phyloP scores from a whole-genome alignment of 331 rosid species.

The Rosa hybrid region DNA sequence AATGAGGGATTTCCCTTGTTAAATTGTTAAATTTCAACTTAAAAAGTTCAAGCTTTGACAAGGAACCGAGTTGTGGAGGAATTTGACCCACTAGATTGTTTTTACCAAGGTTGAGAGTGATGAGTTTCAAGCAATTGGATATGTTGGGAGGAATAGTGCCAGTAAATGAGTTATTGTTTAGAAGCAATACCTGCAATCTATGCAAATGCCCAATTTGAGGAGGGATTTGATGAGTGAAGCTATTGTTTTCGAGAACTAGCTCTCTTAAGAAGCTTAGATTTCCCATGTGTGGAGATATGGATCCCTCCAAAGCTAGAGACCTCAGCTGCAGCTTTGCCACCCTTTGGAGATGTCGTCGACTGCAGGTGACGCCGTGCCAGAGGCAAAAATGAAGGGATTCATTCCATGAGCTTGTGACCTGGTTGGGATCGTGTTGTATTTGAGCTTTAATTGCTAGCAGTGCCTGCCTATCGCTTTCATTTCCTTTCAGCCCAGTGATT shows the following conservation, averaged over 20 bases:
- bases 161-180: neutral
- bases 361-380: conserved; percentile 29
- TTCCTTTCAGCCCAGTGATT: neutral
- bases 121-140: conserved; percentile 23
- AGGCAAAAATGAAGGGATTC: conserved; percentile 23
- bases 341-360: conserved; percentile 5
- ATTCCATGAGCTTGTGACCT: conserved; percentile 11
- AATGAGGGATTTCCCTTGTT: neutral
- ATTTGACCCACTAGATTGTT: conserved; percentile 13
- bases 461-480: neutral
- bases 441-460: conserved; percentile 12
- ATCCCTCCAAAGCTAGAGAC: conserved; percentile 8
- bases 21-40: neutral
- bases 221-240: conserved; percentile 8
- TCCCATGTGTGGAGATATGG: conserved; percentile 14
- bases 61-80: conserved; percentile 10
- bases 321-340: conserved; percentile 11
- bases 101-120: neutral
- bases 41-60: neutral
- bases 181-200: neutral
- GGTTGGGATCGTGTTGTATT: neutral
- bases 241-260: neutral
- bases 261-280: conserved; percentile 24
- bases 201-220: neutral
- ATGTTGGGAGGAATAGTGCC: conserved; percentile 17